phyloP scores from a whole-genome alignment of 345 rosid species.

The Salix udensis region DNA sequence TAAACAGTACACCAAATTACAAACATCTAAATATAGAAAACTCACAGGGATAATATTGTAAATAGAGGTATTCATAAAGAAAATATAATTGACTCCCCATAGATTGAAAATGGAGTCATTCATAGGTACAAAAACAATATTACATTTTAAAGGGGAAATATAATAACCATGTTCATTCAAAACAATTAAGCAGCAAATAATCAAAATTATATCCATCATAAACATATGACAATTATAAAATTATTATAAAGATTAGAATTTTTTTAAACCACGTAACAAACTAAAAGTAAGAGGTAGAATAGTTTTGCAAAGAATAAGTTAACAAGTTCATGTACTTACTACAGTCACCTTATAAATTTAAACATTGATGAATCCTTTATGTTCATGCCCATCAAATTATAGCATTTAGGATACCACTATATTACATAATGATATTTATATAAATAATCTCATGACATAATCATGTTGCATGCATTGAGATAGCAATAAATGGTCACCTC shows the following conservation, averaged over 20 bases:
- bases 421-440: slow-evolving; percentile 9
- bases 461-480: slow-evolving; percentile 35
- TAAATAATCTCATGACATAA: slow-evolving; percentile 19
- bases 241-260: background rate
- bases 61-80: background rate
- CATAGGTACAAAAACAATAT: background rate
- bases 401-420: background rate
- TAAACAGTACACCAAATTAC: background rate
- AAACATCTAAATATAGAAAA: background rate
- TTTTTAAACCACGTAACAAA: background rate
- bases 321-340: background rate
- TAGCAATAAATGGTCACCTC: slow-evolving; percentile 88
- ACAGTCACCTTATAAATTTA: background rate
- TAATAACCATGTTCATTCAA: background rate
- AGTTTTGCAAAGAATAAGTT: background rate
- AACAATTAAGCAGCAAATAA: background rate
- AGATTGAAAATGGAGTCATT: background rate
- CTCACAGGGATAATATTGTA: background rate
- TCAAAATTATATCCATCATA: background rate
- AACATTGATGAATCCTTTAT: background rate
- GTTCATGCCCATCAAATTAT: slow-evolving; percentile 5
- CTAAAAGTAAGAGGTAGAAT: slow-evolving; percentile 1
- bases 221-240: background rate
- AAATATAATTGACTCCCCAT: background rate
- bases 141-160: background rate